These are phyloP conservation scores for Bauhinia variegata DNA, from an alignment of 306 rosid species.

Conservation along the genomic window DNA sequence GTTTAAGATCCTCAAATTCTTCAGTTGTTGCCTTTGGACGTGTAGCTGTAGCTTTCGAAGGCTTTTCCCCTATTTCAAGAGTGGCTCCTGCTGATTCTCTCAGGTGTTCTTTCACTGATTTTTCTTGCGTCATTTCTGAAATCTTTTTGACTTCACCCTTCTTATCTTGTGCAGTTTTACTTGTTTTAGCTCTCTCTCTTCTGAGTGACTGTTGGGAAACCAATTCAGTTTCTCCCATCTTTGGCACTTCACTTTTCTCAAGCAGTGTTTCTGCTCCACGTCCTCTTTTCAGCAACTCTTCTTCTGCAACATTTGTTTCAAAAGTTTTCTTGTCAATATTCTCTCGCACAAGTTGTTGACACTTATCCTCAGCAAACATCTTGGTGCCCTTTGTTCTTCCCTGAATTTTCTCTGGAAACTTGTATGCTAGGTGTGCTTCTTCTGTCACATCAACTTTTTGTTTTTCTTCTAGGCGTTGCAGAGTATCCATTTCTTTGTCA, in stretches of 20 bases:
- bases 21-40: neutral
- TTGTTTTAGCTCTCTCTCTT: constrained; percentile 18
- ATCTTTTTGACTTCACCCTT: constrained; percentile 22
- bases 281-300: constrained; percentile 20
- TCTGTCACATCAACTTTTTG: neutral
- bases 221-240: constrained; percentile 23
- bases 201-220: constrained; percentile 4
- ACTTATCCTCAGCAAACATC: neutral
- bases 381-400: neutral
- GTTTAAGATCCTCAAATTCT: constrained; percentile 3
- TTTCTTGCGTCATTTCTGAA: constrained; percentile 8
- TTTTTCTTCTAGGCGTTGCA: constrained; percentile 9
- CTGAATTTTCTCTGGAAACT: neutral
- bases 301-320: constrained; percentile 19
- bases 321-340: constrained; percentile 17
- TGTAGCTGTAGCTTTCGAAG: neutral
- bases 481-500: neutral
- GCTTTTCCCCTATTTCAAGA: neutral
- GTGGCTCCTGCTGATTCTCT: constrained; percentile 14
- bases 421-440: neutral
- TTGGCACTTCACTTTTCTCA: constrained; percentile 2
- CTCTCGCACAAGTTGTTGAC: constrained; percentile 28
- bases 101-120: neutral
- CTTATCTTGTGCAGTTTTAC: constrained; percentile 12
- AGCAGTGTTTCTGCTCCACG: neutral